phyloP scores from a whole-genome alignment of 805 yeast genomes.

The Candida nonsorbophila region DNA sequence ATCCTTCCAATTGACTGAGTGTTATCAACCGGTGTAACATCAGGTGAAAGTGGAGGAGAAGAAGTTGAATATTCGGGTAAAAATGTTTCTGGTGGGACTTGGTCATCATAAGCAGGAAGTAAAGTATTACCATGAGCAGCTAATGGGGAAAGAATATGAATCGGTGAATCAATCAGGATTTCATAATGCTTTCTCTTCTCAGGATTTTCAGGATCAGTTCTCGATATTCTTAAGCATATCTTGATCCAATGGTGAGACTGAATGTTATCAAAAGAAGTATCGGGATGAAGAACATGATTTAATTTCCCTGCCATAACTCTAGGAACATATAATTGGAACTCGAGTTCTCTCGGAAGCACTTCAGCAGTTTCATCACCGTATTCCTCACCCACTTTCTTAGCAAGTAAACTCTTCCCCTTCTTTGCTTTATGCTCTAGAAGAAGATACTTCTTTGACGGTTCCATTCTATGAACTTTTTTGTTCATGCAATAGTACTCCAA shows the following conservation, averaged over 20 bases:
- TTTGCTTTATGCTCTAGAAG: constrained; percentile 75
- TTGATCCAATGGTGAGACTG: constrained; percentile 96
- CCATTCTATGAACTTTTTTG: constrained; percentile 86
- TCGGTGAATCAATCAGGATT: constrained; percentile 91
- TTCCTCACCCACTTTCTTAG: constrained; percentile 27
- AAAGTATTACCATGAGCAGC: constrained; percentile 80
- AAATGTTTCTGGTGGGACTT: constrained; percentile 7
- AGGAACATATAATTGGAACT: constrained; percentile 84
- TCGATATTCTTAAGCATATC: constrained; percentile 74
- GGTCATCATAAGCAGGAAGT: constrained; percentile 61
- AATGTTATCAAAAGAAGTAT: constrained; percentile 72
- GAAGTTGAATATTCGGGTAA: constrained; percentile 19
- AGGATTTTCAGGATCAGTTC: constrained; percentile 46
- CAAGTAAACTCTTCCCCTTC: constrained; percentile 42
- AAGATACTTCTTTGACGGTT: constrained; percentile 78
- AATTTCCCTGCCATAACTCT: constrained; percentile 51
- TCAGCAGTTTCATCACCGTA: constrained; percentile 43
- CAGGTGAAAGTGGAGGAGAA: constrained; percentile 54
- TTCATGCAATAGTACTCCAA: constrained; percentile 84
- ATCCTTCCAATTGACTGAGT: constrained; percentile 8
- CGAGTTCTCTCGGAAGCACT: constrained; percentile 71
- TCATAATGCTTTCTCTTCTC: constrained; percentile 85
- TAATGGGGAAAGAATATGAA: constrained; percentile 68
- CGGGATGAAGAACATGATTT: constrained; percentile 62
- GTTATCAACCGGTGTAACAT: constrained; percentile 42